A percentile compares a stretch with the other conserved stretches of the same genome.
Evolutionary conservation across 2,329 filamentous ascomycete genomes (phyloP).

Genomic region (Raffaelea arxii): DNA sequence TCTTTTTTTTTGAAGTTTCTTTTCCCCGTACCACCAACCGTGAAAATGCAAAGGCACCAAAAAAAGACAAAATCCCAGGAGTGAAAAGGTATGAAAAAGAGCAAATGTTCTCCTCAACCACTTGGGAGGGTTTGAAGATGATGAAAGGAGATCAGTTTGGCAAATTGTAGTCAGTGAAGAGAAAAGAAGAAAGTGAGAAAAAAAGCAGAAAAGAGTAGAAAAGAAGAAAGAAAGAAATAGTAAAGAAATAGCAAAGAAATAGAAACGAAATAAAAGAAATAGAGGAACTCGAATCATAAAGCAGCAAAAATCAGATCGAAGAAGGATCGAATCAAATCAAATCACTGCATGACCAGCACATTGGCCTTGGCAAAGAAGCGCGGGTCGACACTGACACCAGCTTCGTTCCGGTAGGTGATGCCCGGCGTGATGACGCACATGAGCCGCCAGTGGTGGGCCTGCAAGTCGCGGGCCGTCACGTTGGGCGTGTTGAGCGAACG

Average conservation of each 20-base stretch:
- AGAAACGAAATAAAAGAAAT: background rate
- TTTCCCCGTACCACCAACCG: no score
- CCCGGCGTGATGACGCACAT: slow-evolving; percentile 44
- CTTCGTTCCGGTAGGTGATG: slow-evolving; percentile 44
- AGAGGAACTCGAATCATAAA: background rate
- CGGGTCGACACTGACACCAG: slow-evolving; percentile 31
- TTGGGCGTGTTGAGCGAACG: slow-evolving; percentile 30
- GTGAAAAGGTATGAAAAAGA: no score
- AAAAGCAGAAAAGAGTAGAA: background rate
- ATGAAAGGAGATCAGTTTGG: background rate
- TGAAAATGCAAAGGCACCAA: no score
- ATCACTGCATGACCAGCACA: slow-evolving; percentile 34
- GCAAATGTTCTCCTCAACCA: no score
- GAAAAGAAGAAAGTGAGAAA: background rate
- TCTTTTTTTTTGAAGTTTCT: no score
- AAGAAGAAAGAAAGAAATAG: background rate
- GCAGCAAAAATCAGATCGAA: background rate
- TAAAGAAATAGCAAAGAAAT: background rate
- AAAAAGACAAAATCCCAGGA: no score
- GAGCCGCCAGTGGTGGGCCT: slow-evolving; percentile 41
- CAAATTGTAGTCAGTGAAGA: no score
- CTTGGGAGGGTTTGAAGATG: no score
- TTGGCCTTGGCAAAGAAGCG: slow-evolving; percentile 35
- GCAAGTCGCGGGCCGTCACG: slow-evolving; percentile 31
- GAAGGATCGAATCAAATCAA: background rate